phyloP scores from a whole-genome alignment of 192 early-diverging fungal genomes.

The Coemansia guatemalensis region DNA sequence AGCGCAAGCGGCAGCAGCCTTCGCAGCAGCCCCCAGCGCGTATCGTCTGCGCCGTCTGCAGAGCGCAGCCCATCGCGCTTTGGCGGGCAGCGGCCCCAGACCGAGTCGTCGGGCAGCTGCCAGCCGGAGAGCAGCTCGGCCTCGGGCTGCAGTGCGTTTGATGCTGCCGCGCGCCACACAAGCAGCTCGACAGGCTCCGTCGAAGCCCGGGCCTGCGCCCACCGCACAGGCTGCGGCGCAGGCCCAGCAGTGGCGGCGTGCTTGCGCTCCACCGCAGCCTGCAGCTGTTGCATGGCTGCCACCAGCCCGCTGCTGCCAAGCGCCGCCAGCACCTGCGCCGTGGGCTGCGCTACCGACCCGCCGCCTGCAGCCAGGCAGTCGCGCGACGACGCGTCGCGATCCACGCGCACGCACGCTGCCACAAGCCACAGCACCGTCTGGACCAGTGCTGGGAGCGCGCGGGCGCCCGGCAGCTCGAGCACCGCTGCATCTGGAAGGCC shows the following conservation, averaged over 20 bases:
- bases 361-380: slow-evolving; percentile 11
- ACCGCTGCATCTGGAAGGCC: slow-evolving; percentile 9
- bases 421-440: slow-evolving; percentile 29
- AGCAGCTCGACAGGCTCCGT: slow-evolving; percentile 11
- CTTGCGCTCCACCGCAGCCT: slow-evolving; percentile 16
- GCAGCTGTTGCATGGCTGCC: slow-evolving; percentile 5
- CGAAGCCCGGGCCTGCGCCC: slow-evolving; percentile 10
- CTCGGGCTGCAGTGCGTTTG: slow-evolving; percentile 7
- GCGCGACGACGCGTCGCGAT: slow-evolving; percentile 17
- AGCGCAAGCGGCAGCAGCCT: slow-evolving; percentile 15
- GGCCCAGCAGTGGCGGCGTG: slow-evolving; percentile 10
- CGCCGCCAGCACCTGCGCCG: slow-evolving; percentile 18
- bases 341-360: slow-evolving; percentile 14
- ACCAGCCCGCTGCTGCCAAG: slow-evolving; percentile 19
- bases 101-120: slow-evolving; percentile 44
- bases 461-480: slow-evolving; percentile 7
- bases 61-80: neutral
- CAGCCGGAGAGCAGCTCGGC: slow-evolving; percentile 37
- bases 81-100: slow-evolving; percentile 23
- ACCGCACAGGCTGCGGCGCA: neutral
- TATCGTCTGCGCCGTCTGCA: neutral
- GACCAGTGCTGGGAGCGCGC: slow-evolving; percentile 15
- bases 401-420: slow-evolving; percentile 18
- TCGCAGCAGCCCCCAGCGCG: slow-evolving; percentile 28
- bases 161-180: slow-evolving; percentile 22